Percentiles rank a stretch among this genome's conserved stretches.
Evolutionary conservation across 768 basidiomycete genomes (phyloP).

Genomic region (Podaxis mareebaensis): DNA sequence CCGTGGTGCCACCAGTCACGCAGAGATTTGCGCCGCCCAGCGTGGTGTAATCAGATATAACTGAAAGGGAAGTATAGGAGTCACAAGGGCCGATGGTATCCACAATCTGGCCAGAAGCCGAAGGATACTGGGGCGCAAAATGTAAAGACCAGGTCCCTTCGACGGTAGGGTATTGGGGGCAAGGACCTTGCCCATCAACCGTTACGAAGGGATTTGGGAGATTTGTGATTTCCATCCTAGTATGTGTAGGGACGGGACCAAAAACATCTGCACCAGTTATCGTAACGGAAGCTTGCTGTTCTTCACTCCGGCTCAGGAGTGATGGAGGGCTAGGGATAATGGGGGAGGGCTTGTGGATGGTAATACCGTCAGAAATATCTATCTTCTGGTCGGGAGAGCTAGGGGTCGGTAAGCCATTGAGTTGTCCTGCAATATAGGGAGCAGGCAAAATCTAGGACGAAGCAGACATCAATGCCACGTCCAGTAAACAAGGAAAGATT

Average conservation of each 20-base stretch:
- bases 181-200: neutral
- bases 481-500: neutral
- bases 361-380: neutral
- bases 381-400: neutral
- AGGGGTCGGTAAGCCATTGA: neutral
- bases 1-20: neutral
- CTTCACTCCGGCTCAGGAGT: neutral
- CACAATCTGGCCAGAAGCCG: neutral
- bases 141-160: neutral
- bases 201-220: neutral
- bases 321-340: neutral
- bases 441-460: neutral
- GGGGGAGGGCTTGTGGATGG: neutral
- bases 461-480: neutral
- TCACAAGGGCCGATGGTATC: neutral
- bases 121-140: neutral
- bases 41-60: neutral
- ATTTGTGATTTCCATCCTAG: neutral
- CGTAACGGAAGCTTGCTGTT: neutral
- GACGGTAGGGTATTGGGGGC: neutral
- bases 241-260: neutral
- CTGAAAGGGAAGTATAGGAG: neutral
- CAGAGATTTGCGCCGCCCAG: neutral
- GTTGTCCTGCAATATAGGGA: neutral
- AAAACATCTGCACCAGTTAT: neutral